Base-by-base conservation (phyloP, 2,329 filamentous ascomycete species). In the Ilyonectria robusta region DNA sequence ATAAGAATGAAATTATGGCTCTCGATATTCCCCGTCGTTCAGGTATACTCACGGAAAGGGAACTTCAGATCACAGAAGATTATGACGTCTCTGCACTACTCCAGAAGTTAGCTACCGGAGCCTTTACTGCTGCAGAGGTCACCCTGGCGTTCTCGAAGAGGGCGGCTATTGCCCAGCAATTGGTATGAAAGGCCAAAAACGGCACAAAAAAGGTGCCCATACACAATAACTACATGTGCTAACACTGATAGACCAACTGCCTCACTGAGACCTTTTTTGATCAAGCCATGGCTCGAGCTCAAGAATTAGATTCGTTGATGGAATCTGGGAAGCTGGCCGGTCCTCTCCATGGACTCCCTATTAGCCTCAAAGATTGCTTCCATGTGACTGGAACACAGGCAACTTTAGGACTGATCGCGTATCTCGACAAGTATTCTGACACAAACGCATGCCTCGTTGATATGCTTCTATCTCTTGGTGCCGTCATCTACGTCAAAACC, bases 151-250 rank as follows among this genome's bases (percentile, higher is more conserved):
- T 62, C 57, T 60, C 58, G 35, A 66, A 66, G 29, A 53, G 63
- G 6, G 59, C 63, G 6, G 59, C 58, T 2, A 61, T 66, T 17
- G 53, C 58, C 2, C 63, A 66, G 15, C 63, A 66, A 17, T 84
- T 56, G 6, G 40, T 42, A 42, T 6, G 26, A 26, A 26, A 26
- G 26, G 26, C 26, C 6, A 6, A 5, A 26, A 26, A 4, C 4
- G 26, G 4, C 6, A 26, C 26, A 26, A 26, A 26, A 26, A 26
- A 4, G 26, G 26, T 17, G 8, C 15, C 8, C 6, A 42, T 6
- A 1, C 3, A 2, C n/a, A 5, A 8, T n/a, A n/a, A 17, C 5
- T 19, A 4, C 40, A 8, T 42, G 0, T 42, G 15, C 15, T 19
- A n/a, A 42, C 19, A 19, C 6, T 42, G 17, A n/a, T 17, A 42